Evolutionary conservation across 805 yeast genomes (phyloP).

Genomic region (Candida alai): DNA sequence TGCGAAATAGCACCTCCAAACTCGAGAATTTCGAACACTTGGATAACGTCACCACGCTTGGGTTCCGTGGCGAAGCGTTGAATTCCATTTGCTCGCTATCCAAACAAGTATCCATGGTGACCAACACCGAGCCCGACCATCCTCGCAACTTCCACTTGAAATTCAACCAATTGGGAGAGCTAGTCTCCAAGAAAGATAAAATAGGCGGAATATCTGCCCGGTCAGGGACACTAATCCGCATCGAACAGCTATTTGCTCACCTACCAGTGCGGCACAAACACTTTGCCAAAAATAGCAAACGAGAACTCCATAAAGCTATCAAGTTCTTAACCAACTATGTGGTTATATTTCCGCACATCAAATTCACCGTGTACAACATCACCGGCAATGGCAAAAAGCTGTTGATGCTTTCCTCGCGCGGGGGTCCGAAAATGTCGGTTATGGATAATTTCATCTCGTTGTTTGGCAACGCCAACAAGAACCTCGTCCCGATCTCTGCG

Average conservation of each 20-base stretch:
- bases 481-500: slow-evolving; percentile 50
- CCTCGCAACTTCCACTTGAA: slow-evolving; percentile 58
- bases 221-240: slow-evolving; percentile 61
- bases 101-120: slow-evolving; percentile 43
- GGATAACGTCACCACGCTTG: slow-evolving; percentile 48
- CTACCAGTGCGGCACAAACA: slow-evolving; percentile 84
- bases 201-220: slow-evolving; percentile 22
- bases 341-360: slow-evolving; percentile 52
- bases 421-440: slow-evolving; percentile 36
- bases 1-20: slow-evolving; percentile 69
- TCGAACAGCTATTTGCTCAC: slow-evolving; percentile 57
- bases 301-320: slow-evolving; percentile 72
- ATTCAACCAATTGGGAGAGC: slow-evolving; percentile 53
- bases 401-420: slow-evolving; percentile 57
- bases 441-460: slow-evolving; percentile 58
- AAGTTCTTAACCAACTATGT: slow-evolving; percentile 63
- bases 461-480: slow-evolving; percentile 66
- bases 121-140: slow-evolving; percentile 43
- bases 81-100: slow-evolving; percentile 61
- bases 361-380: slow-evolving; percentile 58
- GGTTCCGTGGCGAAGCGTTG: slow-evolving; percentile 81
- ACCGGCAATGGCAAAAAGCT: slow-evolving; percentile 40
- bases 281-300: slow-evolving; percentile 58
- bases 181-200: slow-evolving; percentile 41
- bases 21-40: slow-evolving; percentile 54